Base-by-base conservation (phyloP, 352 stramenopile species). In the Phytophthora cryptogea region DNA sequence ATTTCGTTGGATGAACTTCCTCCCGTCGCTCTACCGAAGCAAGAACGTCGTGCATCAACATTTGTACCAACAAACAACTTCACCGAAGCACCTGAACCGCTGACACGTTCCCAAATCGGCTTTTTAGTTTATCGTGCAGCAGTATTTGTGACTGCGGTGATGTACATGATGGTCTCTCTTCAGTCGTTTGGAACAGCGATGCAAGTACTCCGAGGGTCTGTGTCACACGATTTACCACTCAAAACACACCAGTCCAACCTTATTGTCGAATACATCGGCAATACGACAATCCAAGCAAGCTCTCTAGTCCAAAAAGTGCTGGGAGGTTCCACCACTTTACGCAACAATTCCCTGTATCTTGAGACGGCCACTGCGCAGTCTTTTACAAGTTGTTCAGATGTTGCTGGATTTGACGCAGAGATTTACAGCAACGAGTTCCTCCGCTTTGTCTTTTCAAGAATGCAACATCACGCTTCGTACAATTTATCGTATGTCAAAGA, bases 271-370 rank as follows among this genome's bases (percentile, higher is more conserved):
- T 80, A 75, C 26, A 37, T 52, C 10, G 74, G 74, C 0, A 55
- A 20, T 6, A 39, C 20, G 8, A 72, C 55, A 3, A 63, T 86
- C 2, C 49, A 50, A 8, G 32, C 63, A 11, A 84, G 76, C 2
- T 59, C 59, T 5, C 61, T 84, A 4, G 46, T 87, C 2, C 54
- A 50, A 23, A 0, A 74, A 14, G 44, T 54, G 0, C 58, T 84
- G 0, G 48, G 37, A 3, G 59, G 68, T 20, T 57, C 60, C 5
- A 81, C 70, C 0, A 35, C 41, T 1, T 64, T 65, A 8, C 62
- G 64, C 30, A 68, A 70, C 8, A 63, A 70, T n/a, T 58, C 77
- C 0, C 28, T 84, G n/a, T 86, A 78, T 43, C 63, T 86, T 13
- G 49, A 63, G 6, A 68, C 49, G 1, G 54, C 64, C 0, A 59